Evolutionary conservation across 768 basidiomycete genomes (phyloP), one percentile per base, ranked within the genome.

Genomic region (Kwoniella mangroviensis): DNA sequence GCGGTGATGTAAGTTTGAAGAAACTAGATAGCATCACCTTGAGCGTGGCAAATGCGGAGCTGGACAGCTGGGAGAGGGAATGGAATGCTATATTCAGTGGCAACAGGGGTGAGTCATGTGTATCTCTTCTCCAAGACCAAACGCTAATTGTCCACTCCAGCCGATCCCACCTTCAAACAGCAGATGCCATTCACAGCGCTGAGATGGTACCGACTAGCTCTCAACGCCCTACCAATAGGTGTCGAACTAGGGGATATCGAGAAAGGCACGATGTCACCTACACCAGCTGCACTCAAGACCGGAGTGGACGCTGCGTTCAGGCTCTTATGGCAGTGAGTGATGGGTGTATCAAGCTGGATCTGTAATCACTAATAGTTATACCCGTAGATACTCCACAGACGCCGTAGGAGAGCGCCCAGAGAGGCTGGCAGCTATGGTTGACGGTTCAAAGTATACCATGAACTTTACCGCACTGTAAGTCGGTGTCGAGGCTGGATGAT

Each of bases 11-110:
- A 49, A 49, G 45, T 19, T 49, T 49, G 45, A 49, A 19, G 45
- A 49, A 49, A 49, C 19, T 49, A 19, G 45, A 49, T 19, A 49
- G 45, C 19, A 49, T 49, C 12, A 49, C 45, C 13, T 19, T 49
- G 45, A 49, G 45, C 45, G 45, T 49, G 15, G 45, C 45, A 49
- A 49, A 49, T 49, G 45, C 45, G 45, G 45, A 49, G 10, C 45
- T 49, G 45, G 45, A 49, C 45, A 49, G 45, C 45, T 49, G 45
- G 45, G 45, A 49, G 45, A 49, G 45, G 45, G 45, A 49, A 49
- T 49, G 45, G 45, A 19, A 49, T 49, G 45, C 45, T 15, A 49
- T 49, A 13, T 49, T 49, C 45, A 49, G 45, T 19, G 19, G 45
- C 9, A 49, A 12, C 45, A 12, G 45, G 11, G 45, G 45, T 49